Base-by-base conservation (phyloP, 148 eudicot species). In the Chenopodium berlandieri region DNA sequence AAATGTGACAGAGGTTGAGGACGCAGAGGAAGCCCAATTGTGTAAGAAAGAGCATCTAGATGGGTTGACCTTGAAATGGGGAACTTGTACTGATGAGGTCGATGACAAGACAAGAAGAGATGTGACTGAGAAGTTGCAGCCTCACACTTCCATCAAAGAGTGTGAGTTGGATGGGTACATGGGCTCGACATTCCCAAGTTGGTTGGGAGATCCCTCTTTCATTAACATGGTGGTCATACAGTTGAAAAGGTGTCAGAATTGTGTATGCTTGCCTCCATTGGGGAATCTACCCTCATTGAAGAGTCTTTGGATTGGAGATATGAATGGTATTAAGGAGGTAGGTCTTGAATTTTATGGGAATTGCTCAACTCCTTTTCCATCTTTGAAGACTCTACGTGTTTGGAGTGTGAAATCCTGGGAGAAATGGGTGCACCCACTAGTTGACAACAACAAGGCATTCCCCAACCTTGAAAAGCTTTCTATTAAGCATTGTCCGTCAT, bases 311-410 rank as follows among this genome's bases (percentile, higher is more conserved):
- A 2, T 32, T 4, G 47, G 0, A 17, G 4, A 19, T 2, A 13
- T 70, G 44, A 2, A 34, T 31, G 73, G 77, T 30, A 75, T 75
- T 27, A 75, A 52, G n/a, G 7, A 14, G 16, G 20, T 75, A 27
- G 77, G 64, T 75, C 44, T 1, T 75, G 77, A 75, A 16, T 52
- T 75, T 50, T 75, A 75, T 27, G 77, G 77, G 4, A 8, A 3
- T 14, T 27, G 77, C 27, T 47, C 23, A 25, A 52, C 17, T 60
- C 56, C 77, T 75, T 75, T 75, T 75, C 77, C 63, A 4, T 2
- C 77, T 25, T 27, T 75, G 64, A 32, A 75, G 19, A 14, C 32
- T 52, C 64, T 75, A 32, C 1, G 7, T 9, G 25, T 75, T 32
- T 2, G 2, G 30, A 3, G 7, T 16, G 50, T 75, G 77, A 4